Percentiles rank a stretch among this genome's conserved stretches.
Conservation (phyloP, 2,329 filamentous ascomycete species). For the Epichloe elymi region DNA sequence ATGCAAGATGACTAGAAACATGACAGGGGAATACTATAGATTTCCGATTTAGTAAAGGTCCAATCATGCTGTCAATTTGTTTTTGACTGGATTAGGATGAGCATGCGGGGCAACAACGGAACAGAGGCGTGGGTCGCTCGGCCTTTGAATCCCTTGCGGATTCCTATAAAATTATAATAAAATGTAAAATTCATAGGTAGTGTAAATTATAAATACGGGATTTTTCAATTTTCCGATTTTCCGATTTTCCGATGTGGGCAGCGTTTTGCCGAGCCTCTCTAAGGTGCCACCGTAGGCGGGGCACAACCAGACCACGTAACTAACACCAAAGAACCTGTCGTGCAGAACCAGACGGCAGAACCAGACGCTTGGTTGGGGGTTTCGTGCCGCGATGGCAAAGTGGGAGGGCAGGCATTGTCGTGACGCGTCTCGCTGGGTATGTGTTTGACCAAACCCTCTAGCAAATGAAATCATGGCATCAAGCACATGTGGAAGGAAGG, state of each 20-base stretch:
- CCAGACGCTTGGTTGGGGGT: not conserved
- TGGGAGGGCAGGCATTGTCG: not conserved
- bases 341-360: no score
- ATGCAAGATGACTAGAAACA: not conserved
- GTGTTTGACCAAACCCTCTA: not conserved
- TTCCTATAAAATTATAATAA: no score
- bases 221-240: no score
- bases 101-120: not conserved
- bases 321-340: not conserved
- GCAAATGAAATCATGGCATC: not conserved
- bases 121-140: not conserved
- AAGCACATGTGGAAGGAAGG: conserved; percentile 1
- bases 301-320: not conserved
- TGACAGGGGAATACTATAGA: not conserved
- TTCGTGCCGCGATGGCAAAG: not conserved
- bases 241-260: no score
- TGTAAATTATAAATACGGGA: no score
- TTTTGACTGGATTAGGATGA: not conserved
- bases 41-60: not conserved
- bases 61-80: not conserved
- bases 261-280: no score
- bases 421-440: no score
- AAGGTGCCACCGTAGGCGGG: no score
- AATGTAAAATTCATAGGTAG: no score
- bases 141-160: no score